These are phyloP conservation scores for Trichoderma sp. DNA, from an alignment of 2,329 filamentous ascomycete genomes.

Conservation along the genomic window DNA sequence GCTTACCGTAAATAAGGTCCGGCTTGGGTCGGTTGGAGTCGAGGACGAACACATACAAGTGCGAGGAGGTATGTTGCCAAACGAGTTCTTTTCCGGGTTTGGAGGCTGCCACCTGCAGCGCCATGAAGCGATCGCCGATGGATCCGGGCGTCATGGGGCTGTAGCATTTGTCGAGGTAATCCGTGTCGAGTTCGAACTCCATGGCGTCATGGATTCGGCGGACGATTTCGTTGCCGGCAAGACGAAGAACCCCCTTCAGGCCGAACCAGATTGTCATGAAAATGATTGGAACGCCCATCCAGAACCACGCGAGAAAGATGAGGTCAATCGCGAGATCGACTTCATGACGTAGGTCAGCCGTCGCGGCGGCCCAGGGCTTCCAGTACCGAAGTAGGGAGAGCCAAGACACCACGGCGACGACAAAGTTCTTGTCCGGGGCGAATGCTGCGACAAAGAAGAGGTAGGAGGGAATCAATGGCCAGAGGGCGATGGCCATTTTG, in stretches of 20 bases:
- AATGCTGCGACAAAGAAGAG: conserved; percentile 14
- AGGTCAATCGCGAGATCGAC: conserved; percentile 18
- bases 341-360: conserved; percentile 16
- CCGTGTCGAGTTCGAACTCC: conserved; percentile 20
- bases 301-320: conserved; percentile 21
- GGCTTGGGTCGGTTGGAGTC: background rate
- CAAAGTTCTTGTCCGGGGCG: conserved; percentile 7
- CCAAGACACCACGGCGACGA: conserved; percentile 20
- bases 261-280: conserved; percentile 13
- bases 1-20: background rate
- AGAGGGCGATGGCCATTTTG: conserved; percentile 12
- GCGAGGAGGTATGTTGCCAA: too few relatives aligned
- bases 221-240: conserved; percentile 5
- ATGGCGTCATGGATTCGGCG: conserved; percentile 15
- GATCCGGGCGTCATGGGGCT: conserved; percentile 17
- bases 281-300: conserved; percentile 19
- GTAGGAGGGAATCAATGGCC: conserved; percentile 18
- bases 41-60: background rate
- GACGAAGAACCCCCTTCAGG: conserved; percentile 13
- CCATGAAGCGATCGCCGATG: conserved; percentile 1
- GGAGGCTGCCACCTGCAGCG: background rate
- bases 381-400: conserved; percentile 11
- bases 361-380: conserved; percentile 19
- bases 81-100: too few relatives aligned
- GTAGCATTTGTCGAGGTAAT: conserved; percentile 24